Evolutionary conservation across 2,329 filamentous ascomycete genomes (phyloP).

Genomic region (Aspergillus sp.): DNA sequence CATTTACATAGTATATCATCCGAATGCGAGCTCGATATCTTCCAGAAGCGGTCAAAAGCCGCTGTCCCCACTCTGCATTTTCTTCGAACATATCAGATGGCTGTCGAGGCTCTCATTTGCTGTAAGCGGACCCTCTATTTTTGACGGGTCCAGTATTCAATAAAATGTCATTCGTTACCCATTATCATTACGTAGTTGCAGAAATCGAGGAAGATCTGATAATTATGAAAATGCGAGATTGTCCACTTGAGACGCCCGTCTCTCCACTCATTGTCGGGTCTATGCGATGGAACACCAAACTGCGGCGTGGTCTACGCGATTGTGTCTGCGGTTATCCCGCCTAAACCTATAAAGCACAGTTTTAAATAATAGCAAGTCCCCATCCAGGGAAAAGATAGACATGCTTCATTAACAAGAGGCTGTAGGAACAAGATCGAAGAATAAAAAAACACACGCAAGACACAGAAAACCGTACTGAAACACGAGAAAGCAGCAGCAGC

Average conservation of each 20-base stretch:
- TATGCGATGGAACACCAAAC: not conserved
- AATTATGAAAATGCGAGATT: no score
- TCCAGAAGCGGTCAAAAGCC: no score
- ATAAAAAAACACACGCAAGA: conserved; percentile 7
- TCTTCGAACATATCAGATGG: no score
- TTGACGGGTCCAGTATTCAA: no score
- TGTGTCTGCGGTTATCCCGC: not conserved
- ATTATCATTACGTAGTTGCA: no score
- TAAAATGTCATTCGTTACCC: no score
- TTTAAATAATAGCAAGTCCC: not conserved
- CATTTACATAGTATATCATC: no score
- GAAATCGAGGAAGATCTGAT: no score
- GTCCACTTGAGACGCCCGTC: not conserved
- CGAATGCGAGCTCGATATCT: no score
- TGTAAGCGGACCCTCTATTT: no score
- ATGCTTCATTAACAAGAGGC: conserved; percentile 15
- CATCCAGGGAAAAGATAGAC: not conserved
- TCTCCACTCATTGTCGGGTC: not conserved
- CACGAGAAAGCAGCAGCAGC: conserved; percentile 21
- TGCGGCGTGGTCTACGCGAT: not conserved
- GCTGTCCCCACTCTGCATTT: no score
- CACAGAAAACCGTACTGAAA: conserved; percentile 21
- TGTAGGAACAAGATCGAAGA: conserved; percentile 5
- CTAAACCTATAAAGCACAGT: not conserved
- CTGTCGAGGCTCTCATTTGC: no score